Conservation (phyloP, 129 eudicot genomes). For the Deinandra increscens region DNA sequence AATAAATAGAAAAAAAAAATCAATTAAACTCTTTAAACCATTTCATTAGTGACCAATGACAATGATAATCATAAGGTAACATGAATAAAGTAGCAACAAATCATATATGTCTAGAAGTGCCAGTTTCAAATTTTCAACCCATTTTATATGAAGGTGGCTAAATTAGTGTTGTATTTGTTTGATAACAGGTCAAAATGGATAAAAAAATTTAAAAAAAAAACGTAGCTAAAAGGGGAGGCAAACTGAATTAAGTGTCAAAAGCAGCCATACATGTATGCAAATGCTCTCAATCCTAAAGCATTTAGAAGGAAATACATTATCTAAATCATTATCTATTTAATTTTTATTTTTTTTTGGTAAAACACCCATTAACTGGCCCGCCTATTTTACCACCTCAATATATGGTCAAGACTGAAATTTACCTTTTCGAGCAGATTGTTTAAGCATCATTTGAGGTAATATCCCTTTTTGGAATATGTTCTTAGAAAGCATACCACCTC, state of each 20-base stretch:
- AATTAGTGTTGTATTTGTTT: not conserved
- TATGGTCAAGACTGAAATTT: constrained; percentile 1
- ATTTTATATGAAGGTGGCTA: not conserved
- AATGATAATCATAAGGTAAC: not conserved
- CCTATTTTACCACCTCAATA: not conserved
- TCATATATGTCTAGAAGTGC: not conserved
- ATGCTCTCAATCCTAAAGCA: not conserved
- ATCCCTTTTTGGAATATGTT: constrained; percentile 62
- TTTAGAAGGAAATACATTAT: not conserved
- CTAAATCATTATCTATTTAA: not conserved
- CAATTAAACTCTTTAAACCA: constrained; percentile 1
- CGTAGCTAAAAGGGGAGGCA: not conserved
- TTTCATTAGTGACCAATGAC: constrained; percentile 4
- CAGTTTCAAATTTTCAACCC: not conserved
- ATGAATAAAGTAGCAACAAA: not conserved
- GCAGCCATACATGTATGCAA: not conserved
- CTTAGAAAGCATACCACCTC: constrained; percentile 79
- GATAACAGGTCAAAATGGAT: not conserved
- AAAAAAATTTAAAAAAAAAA: not conserved
- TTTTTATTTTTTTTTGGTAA: not conserved
- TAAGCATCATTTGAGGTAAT: constrained; percentile 49
- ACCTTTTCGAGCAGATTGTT: constrained; percentile 83
- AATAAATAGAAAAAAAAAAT: not conserved
- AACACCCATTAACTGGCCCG: not conserved
- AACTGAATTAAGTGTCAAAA: not conserved